Evolutionary conservation across 495 filamentous ascomycete genomes (phyloP).

Genomic region (Tuber umbilicatum): DNA sequence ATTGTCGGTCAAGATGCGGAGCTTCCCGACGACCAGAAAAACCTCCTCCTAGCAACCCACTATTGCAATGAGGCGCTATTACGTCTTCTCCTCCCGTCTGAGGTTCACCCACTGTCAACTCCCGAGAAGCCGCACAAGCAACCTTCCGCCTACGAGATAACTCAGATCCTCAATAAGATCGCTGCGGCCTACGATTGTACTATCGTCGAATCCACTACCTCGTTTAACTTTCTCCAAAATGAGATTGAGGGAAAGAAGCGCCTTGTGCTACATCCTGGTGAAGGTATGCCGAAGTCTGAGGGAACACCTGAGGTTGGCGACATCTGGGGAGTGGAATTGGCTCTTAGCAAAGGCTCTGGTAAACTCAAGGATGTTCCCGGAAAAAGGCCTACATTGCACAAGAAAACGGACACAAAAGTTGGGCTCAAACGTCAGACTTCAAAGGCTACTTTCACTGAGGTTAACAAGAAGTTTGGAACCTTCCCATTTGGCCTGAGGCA

Average conservation of each 20-base stretch:
- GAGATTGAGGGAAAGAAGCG: conserved; percentile 98
- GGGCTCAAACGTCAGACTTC: conserved; percentile 86
- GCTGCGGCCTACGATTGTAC: conserved; percentile 85
- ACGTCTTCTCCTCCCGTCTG: conserved; percentile 81
- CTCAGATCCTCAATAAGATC: conserved; percentile 79
- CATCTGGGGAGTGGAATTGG: conserved; percentile 96
- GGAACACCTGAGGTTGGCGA: conserved; percentile 85
- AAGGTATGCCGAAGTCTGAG: conserved; percentile 78
- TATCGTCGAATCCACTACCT: conserved; percentile 93
- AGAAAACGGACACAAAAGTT: conserved; percentile 84
- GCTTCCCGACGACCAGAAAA: conserved; percentile 59
- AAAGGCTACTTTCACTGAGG: conserved; percentile 79
- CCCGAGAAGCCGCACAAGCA: conserved; percentile 71
- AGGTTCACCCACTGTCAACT: conserved; percentile 69
- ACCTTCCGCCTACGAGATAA: conserved; percentile 75
- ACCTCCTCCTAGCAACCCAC: conserved; percentile 82
- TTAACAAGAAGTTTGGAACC: conserved; percentile 90
- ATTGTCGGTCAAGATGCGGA: conserved; percentile 48
- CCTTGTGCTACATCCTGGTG: conserved; percentile 83
- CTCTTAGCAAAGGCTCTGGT: conserved; percentile 79
- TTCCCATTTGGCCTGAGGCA: conserved; percentile 98
- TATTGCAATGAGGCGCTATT: conserved; percentile 94
- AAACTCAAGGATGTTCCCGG: conserved; percentile 80
- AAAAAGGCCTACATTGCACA: conserved; percentile 83
- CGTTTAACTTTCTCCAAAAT: conserved; percentile 89